These are phyloP conservation scores for Pseudophaeomoniella oleicola DNA, from an alignment of 2,329 filamentous ascomycete genomes.

Conservation along the genomic window DNA sequence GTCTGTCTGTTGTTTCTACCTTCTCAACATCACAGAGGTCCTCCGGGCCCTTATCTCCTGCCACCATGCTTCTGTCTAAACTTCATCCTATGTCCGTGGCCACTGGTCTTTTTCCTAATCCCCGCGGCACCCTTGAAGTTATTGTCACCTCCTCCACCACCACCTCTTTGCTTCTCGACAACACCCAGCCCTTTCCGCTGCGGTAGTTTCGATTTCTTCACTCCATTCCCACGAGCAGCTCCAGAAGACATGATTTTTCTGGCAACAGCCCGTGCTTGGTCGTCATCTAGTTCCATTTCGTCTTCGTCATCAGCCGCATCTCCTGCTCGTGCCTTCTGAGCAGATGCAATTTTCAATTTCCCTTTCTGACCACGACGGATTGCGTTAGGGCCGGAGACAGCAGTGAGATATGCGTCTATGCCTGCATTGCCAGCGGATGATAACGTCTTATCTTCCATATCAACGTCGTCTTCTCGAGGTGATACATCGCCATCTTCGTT, in stretches of 20 bases:
- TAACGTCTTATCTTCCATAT: slow-evolving; percentile 31
- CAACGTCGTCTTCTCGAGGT: slow-evolving; percentile 22
- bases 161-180: slow-evolving; percentile 7
- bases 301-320: slow-evolving; percentile 20
- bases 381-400: slow-evolving; percentile 45
- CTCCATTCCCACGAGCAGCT: neutral
- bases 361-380: slow-evolving; percentile 43
- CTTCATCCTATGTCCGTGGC: neutral
- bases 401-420: slow-evolving; percentile 47
- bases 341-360: slow-evolving; percentile 43
- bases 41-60: neutral
- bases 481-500: slow-evolving; percentile 18
- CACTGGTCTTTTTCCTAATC: neutral
- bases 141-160: neutral
- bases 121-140: neutral
- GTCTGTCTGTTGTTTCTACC: no score
- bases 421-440: slow-evolving; percentile 13
- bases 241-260: slow-evolving; percentile 9
- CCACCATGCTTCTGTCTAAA: neutral
- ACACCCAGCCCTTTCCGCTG: slow-evolving; percentile 10
- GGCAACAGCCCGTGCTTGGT: slow-evolving; percentile 25
- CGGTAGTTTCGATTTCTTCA: slow-evolving; percentile 2
- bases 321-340: slow-evolving; percentile 19
- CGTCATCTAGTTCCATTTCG: slow-evolving; percentile 31
- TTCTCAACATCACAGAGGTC: no score